Percentiles rank a stretch among this genome's conserved stretches.
Conservation (phyloP, 2,329 filamentous ascomycete species). For the Talaromyces sp. region DNA sequence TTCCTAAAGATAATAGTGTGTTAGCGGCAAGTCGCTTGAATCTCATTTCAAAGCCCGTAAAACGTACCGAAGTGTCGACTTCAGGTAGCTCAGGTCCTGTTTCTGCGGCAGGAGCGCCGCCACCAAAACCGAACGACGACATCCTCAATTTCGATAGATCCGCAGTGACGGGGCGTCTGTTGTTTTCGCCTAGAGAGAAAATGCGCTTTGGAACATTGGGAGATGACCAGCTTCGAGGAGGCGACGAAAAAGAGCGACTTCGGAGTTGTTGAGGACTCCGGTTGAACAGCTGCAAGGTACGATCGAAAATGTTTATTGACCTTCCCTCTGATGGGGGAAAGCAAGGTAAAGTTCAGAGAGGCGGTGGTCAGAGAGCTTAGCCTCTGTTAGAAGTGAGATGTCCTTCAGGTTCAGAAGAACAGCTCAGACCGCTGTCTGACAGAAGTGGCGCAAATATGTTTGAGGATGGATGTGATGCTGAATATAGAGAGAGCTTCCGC, state of each 20-base stretch:
- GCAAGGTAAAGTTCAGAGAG: conserved; percentile 17
- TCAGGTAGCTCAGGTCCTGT: conserved; percentile 69
- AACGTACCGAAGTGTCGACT: conserved; percentile 74
- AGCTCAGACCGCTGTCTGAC: neutral
- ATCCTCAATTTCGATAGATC: conserved; percentile 47
- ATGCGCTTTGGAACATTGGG: conserved; percentile 41
- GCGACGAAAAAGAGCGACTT: conserved; percentile 44
- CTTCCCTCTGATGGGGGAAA: conserved; percentile 27
- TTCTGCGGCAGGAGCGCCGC: conserved; percentile 47
- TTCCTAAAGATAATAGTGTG: conserved; percentile 46
- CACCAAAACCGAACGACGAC: conserved; percentile 67
- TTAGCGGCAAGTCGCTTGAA: neutral
- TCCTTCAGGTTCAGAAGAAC: conserved; percentile 12
- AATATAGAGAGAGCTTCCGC: conserved; percentile 24
- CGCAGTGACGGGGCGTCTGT: conserved; percentile 39
- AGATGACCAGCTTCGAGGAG: conserved; percentile 34
- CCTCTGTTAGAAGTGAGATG: neutral
- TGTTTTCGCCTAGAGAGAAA: conserved; percentile 34
- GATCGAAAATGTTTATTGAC: conserved; percentile 47
- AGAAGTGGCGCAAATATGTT: conserved; percentile 24
- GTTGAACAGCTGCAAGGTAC: conserved; percentile 41
- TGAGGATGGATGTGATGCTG: conserved; percentile 14
- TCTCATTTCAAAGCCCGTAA: neutral
- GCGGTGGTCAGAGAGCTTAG: conserved; percentile 11
- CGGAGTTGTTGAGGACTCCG: conserved; percentile 45